A percentile compares a stretch with the other conserved stretches of the same genome.
Conservation (phyloP, 257 asterid genomes). For the Nemophila menziesii region DNA sequence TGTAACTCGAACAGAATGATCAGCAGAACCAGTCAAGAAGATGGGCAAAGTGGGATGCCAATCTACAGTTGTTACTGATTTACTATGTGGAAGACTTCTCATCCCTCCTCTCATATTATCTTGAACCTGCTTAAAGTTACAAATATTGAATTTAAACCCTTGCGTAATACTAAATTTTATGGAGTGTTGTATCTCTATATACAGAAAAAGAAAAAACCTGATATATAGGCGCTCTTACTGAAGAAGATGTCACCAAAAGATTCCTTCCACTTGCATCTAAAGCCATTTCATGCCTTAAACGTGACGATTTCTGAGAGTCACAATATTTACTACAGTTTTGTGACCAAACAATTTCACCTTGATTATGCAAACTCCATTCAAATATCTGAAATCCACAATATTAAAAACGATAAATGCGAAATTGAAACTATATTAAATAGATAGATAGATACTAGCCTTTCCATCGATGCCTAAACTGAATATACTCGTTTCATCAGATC, state of each 20-base stretch:
- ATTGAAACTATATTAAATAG: conserved; percentile 11
- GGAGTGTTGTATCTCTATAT: neutral
- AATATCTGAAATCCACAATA: conserved; percentile 44
- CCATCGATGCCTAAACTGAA: conserved; percentile 90
- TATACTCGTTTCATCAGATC: conserved; percentile 93
- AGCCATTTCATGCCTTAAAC: conserved; percentile 62
- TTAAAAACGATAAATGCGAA: conserved; percentile 23
- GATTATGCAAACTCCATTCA: conserved; percentile 98
- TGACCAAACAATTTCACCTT: conserved; percentile 88
- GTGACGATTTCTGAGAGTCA: conserved; percentile 31
- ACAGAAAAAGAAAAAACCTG: conserved; percentile 31
- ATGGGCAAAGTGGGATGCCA: conserved; percentile 91
- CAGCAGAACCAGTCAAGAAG: conserved; percentile 85
- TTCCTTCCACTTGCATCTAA: conserved; percentile 69
- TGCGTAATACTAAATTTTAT: neutral
- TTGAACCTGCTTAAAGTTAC: conserved; percentile 42
- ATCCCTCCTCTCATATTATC: conserved; percentile 49
- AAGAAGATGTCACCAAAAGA: conserved; percentile 69
- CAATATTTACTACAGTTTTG: conserved; percentile 77
- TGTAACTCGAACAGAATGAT: conserved; percentile 77
- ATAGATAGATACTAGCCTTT: conserved; percentile 56
- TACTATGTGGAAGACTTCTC: conserved; percentile 62
- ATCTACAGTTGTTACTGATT: conserved; percentile 71
- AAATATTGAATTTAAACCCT: conserved; percentile 3
- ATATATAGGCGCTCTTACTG: conserved; percentile 67